Evolutionary conservation across 192 early-diverging fungal genomes (phyloP), one percentile per base, ranked within the genome.

Genomic region (Linnemannia elongata): DNA sequence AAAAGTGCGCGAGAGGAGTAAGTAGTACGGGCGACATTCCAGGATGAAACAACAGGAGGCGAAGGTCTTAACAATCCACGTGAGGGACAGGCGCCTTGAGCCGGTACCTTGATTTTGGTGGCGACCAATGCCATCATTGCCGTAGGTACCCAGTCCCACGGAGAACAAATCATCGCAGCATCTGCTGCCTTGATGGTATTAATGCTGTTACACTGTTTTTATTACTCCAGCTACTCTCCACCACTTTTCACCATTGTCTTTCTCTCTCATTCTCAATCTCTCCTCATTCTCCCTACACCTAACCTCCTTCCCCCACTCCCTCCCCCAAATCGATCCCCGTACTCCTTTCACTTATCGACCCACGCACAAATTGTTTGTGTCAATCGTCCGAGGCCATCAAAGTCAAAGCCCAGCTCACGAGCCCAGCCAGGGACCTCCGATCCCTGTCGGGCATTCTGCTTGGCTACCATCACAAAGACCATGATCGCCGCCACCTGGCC

Each of bases 391-490:
- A 86, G 75, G 44, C 84, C 84, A 15, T 80, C 84, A 52, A 86
- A 74, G 57, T 86, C 84, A 68, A 80, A 86, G 54, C 84, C 84
- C 17, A 86, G 78, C 47, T 86, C 84, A 35, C 84, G 68, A 27
- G 84, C 84, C 84, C 84, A 86, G 10, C 22, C 71, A 35, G 84
- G 66, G 36, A 86, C 79, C 44, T 86, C 84, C 13, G 72, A 70
- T 35, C 79, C 84, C 38, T 81, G 76, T 36, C 84, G 75, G 1
- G 7, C 44, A 49, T 86, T 86, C 49, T 86, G 84, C 54, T 86
- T 86, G 15, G 84, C 84, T 18, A 86, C 79, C 79, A 81, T 81
- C 1, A 70, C 57, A 77, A 86, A 86, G n/a, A 86, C 84, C 78
- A 86, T 79, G 60, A 86, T 77, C 6, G 84, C 84, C 0, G 84